Evolutionary conservation across 257 asterid species (phyloP), one percentile per base, ranked within the genome.

Genomic region (Galeopsis tetrahit): DNA sequence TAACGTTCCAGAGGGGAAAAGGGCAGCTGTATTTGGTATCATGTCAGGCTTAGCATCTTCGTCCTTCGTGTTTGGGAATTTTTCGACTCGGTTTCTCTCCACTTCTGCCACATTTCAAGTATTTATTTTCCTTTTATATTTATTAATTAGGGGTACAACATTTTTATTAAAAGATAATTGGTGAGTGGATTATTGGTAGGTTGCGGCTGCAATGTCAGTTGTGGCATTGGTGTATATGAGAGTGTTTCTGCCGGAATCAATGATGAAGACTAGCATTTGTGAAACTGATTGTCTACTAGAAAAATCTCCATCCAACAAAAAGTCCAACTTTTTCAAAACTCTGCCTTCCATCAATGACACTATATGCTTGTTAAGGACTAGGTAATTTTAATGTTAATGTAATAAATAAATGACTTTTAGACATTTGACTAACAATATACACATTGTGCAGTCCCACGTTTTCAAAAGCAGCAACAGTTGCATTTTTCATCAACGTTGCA

Each of bases 1-100:
- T 81, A 89, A 85, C 73, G 97, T 86, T 36, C 81, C 96, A 53
- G 98, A 90, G 75, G 61, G 77, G 53, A 87, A 75, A 44, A 79
- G 98, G 75, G 97, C 90, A 60, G 81, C 96, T 4, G 83, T 83
- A 1, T 88, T 94, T 46, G 97, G 96, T 39, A 77, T 94, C 52
- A 74, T 94, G 82, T 89, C 97, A 1, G 98, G 96, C 39, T 75
- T 94, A 66, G 82, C 79, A 15, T 94, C 97, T 21, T 79, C 93
- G 66, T 86, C 98, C 2, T 94, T 91, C 48, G 98, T 94, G 32
- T 87, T 90, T 9, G 98, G 97, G n/a, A 93, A 85, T 42, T 72
- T 89, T n/a, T 85, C 96, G 3, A 82, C 97, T 71, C 96, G 98
- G 5, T 83, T 94, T 31, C 85, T 94, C 44, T 83, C 97, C 48